Evolutionary conservation across 768 basidiomycete genomes (phyloP), one percentile per base, ranked within the genome.

Genomic region (Kondoa subrosea): DNA sequence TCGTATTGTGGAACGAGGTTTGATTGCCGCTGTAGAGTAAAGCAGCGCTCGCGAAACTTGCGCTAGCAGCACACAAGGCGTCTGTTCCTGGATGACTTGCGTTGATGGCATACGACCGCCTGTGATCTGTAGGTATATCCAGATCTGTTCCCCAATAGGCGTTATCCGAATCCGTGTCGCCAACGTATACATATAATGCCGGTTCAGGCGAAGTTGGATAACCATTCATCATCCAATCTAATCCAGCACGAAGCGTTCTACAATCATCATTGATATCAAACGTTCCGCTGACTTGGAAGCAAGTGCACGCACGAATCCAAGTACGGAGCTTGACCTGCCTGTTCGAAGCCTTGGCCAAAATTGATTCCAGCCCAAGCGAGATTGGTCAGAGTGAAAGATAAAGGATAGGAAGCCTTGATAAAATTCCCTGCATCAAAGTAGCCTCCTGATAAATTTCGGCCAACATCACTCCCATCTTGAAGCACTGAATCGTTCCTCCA

Each of bases 381-480:
- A 0, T 88, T 88, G 81, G 86, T 88, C 25, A 92, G 78, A 0
- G 87, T 83, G 73, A 87, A 89, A n/a, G 85, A 84, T 86, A 93
- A 77, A 15, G 91, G 88, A 71, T 84, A 92, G 1, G 88, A 87
- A 64, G 84, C 85, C 74, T 92, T 93, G 77, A 91, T 86, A 76
- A 86, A 93, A 77, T 91, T 87, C 87, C 70, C 33, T 69, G 91
- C 90, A 80, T 93, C 91, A 75, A 89, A 92, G 75, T 86, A 93
- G 4, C 91, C 92, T 76, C 90, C 89, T 33, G 81, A 84, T 65
- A 95, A 78, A 76, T 96, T 87, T 17, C 90, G 73, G 3, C 81
- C 81, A 34, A 81, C 85, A 70, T 89, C 86, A 68, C 80, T 77
- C 16, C 91, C 92, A 77, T 96, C 92, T 34, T 83, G 78, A 27